Evolutionary conservation across 2,329 filamentous ascomycete species (phyloP).

Genomic region (Penicillium sp.): DNA sequence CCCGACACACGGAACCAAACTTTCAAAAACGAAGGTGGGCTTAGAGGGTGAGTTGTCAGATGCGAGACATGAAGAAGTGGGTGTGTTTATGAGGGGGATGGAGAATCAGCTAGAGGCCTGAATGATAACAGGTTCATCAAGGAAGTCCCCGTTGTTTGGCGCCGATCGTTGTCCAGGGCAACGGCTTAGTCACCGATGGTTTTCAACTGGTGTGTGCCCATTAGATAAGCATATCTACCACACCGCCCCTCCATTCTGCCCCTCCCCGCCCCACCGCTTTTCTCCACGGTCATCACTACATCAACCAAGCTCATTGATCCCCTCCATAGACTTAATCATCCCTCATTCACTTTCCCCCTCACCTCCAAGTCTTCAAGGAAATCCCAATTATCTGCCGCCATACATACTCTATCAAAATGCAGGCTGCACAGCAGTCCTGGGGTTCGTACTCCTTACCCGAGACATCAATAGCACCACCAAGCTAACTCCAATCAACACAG

Average conservation of each 20-base stretch:
- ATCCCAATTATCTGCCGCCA: neutral
- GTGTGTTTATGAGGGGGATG: conserved; percentile 25
- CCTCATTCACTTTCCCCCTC: conserved; percentile 3
- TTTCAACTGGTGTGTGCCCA: neutral
- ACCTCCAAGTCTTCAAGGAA: neutral
- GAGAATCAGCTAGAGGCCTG: conserved; percentile 12
- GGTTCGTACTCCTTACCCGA: conserved; percentile 42
- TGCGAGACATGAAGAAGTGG: conserved; percentile 19
- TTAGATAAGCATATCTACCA: neutral
- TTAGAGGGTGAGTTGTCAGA: conserved; percentile 11
- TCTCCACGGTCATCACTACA: conserved; percentile 12
- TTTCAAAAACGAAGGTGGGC: conserved; percentile 21
- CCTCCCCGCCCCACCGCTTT: conserved; percentile 27
- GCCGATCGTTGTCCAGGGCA: conserved; percentile 34
- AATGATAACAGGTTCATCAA: conserved; percentile 24
- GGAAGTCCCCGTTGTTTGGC: conserved; percentile 30
- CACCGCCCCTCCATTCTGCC: conserved; percentile 22
- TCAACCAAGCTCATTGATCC: conserved; percentile 14
- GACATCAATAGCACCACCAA: neutral
- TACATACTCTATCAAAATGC: conserved; percentile 44
- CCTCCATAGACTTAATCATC: conserved; percentile 3
- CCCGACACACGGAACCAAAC: conserved; percentile 19
- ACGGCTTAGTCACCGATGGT: conserved; percentile 33
- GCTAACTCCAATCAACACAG: conserved; percentile 46
- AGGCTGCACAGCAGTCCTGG: conserved; percentile 61